Percentiles rank a stretch among this genome's conserved stretches.
These are phyloP conservation scores for Aplosporella prunicola DNA, from an alignment of 2,329 filamentous ascomycete species.

Conservation along the genomic window DNA sequence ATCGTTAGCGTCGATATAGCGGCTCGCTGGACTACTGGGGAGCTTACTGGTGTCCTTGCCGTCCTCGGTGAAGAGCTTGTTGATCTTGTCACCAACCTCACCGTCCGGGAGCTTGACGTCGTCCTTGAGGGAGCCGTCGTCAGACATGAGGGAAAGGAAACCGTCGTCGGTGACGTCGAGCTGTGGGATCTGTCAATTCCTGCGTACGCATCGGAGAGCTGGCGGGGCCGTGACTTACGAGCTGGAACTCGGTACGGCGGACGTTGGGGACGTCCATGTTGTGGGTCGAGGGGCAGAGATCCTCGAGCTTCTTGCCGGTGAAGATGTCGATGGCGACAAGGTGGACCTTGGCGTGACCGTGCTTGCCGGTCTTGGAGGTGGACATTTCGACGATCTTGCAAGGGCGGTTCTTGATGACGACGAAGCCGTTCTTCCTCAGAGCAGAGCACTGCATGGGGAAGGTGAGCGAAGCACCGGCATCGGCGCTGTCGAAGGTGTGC, in stretches of 20 bases:
- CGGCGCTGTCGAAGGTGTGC: conserved; percentile 80
- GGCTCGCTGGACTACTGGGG: neutral
- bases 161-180: conserved; percentile 89
- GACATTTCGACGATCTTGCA: conserved; percentile 99
- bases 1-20: conserved; percentile 3
- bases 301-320: conserved; percentile 98
- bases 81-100: conserved; percentile 81
- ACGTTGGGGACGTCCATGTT: conserved; percentile 98
- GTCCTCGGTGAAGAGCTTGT: conserved; percentile 67
- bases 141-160: conserved; percentile 88
- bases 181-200: conserved; percentile 40
- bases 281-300: conserved; percentile 94
- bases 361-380: conserved; percentile 99
- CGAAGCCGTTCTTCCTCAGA: conserved; percentile 97
- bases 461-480: conserved; percentile 91
- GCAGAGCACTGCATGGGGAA: conserved; percentile 99
- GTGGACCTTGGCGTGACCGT: conserved; percentile 99
- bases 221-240: conserved; percentile 54
- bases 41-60: conserved; percentile 88
- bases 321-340: conserved; percentile 98
- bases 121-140: conserved; percentile 80
- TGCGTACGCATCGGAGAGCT: neutral
- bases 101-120: conserved; percentile 89
- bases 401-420: conserved; percentile 96
- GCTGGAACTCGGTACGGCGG: conserved; percentile 79